phyloP scores from a whole-genome alignment of 2,329 filamentous ascomycete genomes.

The Penicillium sp. region DNA sequence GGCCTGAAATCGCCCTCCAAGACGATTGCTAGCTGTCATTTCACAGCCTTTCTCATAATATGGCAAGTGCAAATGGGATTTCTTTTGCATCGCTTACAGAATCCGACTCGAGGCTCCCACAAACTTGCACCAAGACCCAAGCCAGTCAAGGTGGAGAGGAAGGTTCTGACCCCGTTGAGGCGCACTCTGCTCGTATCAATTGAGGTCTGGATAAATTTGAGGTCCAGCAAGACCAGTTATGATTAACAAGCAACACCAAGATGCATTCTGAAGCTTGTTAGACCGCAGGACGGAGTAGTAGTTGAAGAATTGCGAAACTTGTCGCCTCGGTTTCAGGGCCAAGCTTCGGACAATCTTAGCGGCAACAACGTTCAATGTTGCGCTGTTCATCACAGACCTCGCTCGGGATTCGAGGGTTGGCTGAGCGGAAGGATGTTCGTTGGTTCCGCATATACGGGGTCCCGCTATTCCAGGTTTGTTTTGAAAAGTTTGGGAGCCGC shows the following conservation, averaged over 20 bases:
- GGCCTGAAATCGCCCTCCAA: too few species aligned
- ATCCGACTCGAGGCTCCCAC: not conserved
- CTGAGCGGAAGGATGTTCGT: conserved; percentile 2
- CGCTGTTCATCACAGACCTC: not conserved
- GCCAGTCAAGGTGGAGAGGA: not conserved
- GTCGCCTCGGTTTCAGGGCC: not conserved
- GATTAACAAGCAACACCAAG: not conserved
- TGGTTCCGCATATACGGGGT: not conserved
- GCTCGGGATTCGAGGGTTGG: conserved; percentile 3
- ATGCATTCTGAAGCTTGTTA: not conserved
- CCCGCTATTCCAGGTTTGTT: not conserved
- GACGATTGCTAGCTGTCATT: too few species aligned
- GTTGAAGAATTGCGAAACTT: not conserved
- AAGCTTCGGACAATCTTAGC: conserved; percentile 17
- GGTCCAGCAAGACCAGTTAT: not conserved
- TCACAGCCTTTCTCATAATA: not conserved
- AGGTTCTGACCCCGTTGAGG: not conserved
- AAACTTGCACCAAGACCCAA: not conserved
- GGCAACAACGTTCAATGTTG: not conserved
- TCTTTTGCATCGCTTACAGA: not conserved
- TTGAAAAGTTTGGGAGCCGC: not conserved
- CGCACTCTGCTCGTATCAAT: not conserved
- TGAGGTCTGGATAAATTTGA: not conserved
- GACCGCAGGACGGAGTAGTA: not conserved
- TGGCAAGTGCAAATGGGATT: not conserved